phyloP scores from a whole-genome alignment of 306 rosid genomes.

The Heteromeles arbutifolia region DNA sequence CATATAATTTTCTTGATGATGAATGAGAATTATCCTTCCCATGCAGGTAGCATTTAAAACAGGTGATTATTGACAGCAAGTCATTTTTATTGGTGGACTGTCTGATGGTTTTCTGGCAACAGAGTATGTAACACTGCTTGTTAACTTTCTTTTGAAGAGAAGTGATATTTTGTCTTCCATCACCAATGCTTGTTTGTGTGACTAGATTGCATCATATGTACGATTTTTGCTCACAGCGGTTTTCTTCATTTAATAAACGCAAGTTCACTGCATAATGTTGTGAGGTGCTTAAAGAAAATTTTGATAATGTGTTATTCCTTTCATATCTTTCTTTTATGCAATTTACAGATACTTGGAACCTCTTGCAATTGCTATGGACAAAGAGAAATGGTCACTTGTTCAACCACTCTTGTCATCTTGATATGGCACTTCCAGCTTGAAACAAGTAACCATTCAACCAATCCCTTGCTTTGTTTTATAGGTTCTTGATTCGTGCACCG shows the following conservation, averaged over 20 bases:
- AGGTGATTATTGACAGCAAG: conserved; percentile 83
- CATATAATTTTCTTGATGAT: not conserved
- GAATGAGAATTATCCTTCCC: conserved; percentile 8
- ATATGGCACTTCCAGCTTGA: conserved; percentile 92
- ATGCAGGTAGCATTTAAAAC: conserved; percentile 91
- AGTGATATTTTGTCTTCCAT: conserved; percentile 1
- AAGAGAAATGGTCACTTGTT: conserved; percentile 95
- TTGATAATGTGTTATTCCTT: not conserved
- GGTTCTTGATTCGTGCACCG: not conserved
- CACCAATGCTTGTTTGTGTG: conserved; percentile 1
- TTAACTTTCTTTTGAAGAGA: not conserved
- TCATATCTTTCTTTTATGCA: conserved; percentile 17
- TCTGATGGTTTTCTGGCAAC: conserved; percentile 90
- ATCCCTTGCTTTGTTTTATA: not conserved
- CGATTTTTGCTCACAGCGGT: not conserved
- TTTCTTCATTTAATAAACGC: not conserved
- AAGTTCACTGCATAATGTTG: not conserved
- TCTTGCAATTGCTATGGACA: conserved; percentile 88
- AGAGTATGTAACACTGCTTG: conserved; percentile 41
- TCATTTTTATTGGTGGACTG: conserved; percentile 90
- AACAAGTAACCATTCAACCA: conserved; percentile 52
- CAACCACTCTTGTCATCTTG: conserved; percentile 92
- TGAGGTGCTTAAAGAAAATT: not conserved
- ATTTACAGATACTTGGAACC: conserved; percentile 82
- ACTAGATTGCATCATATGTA: conserved; percentile 8